Conservation (phyloP, 306 rosid species). For the Begonia fuchsioides region DNA sequence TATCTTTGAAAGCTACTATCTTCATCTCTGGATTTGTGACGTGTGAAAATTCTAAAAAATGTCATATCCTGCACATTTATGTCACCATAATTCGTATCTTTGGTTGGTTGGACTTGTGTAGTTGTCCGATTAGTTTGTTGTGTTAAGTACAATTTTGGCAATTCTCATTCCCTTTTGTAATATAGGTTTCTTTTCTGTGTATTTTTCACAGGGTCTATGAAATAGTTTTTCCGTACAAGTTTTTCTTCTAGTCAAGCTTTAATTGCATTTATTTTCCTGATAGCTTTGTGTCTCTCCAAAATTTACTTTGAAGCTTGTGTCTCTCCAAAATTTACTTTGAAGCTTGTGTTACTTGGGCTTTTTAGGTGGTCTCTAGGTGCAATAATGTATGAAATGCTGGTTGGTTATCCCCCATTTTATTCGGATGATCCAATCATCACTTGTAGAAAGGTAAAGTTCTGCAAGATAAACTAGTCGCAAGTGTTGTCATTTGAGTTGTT, state of each 20-base stretch:
- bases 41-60: constrained; percentile 1
- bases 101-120: not conserved
- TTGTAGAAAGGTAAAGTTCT: constrained; percentile 69
- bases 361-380: constrained; percentile 98
- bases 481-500: too few relatives aligned
- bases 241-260: not conserved
- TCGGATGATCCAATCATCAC: constrained; percentile 87
- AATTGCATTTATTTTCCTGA: constrained; percentile 9
- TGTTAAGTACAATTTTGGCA: too few relatives aligned
- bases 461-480: too few relatives aligned
- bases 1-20: constrained; percentile 12
- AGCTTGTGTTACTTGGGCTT: constrained; percentile 12
- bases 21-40: not conserved
- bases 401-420: constrained; percentile 96
- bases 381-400: constrained; percentile 95
- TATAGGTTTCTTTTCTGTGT: too few relatives aligned
- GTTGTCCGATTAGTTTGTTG: too few relatives aligned
- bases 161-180: too few relatives aligned
- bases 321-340: too few relatives aligned
- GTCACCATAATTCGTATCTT: not conserved
- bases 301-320: too few relatives aligned
- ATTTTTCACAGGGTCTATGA: too few relatives aligned
- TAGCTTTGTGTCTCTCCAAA: not conserved
- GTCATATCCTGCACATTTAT: not conserved
- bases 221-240: not conserved